Base-by-base conservation (phyloP, 2,329 filamentous ascomycete species). In the Arthrobotrys conoides region DNA sequence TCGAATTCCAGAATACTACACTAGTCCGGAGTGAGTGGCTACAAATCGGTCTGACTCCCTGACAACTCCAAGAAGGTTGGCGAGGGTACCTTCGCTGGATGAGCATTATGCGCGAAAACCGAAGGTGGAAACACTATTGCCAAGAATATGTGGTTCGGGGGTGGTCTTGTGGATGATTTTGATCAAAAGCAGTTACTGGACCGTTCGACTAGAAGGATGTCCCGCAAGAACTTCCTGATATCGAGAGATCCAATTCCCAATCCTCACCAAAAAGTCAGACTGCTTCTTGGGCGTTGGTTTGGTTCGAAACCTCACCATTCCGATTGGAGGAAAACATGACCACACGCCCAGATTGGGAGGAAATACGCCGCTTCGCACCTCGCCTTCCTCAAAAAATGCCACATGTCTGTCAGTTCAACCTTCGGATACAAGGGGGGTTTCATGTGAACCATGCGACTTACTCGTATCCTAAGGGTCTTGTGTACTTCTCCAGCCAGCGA, bases 351-450 rank as follows among this genome's bases (percentile, higher is more conserved):
- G 57, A 61, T 44, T 41, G 36, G 46, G 30, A 69, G 61, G 41
- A 68, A 76, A 69, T 69, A 53, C 44, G 30, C 64, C 53, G 41
- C 27, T 69, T 76, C 53, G 33, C 71, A 33, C 24, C 8, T 69
- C 71, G 71, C 71, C 71, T 76, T 76, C 71, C 71, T 30, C 55
- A 63, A 69, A 24, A 46, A 61, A 41, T 55, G 44, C 57, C 57
- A 61, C 57, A 61, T 61, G 57, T 61, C 36, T 55, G 30, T 51
- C 48, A 38, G 63, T 67, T 41, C 44, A 36, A 27, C 30, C 36
- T 67, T 57, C 49, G 48, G 65, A 55, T 61, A 38, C 30, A 57
- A 57, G 41, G 51, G 38, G 65, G 64, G 67, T 70, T 64, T 51
- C 57, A 64, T 72, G 59, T 65, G 57, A 65, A 65, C 59, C 69